Conservation (phyloP, 192 early-diverging fungal species). For the Powellomyces hirtus region DNA sequence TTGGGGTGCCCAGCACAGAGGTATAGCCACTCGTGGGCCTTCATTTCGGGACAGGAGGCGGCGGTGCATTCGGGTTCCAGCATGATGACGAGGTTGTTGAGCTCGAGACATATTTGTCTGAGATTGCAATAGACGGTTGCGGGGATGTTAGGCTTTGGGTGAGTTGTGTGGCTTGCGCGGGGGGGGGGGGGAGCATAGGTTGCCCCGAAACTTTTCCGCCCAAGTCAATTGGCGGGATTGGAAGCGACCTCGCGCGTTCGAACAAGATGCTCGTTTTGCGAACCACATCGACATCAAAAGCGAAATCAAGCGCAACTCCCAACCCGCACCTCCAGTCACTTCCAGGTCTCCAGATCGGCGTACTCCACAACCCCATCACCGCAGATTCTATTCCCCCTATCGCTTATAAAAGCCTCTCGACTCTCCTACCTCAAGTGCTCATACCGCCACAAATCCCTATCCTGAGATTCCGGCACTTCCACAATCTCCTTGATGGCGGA, state of each 20-base stretch:
- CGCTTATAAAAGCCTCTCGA: neutral
- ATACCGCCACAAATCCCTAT: constrained; percentile 76
- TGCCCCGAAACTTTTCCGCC: too few relatives aligned
- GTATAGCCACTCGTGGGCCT: constrained; percentile 86
- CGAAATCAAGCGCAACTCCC: too few relatives aligned
- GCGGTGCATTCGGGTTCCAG: constrained; percentile 76
- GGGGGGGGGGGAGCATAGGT: too few relatives aligned
- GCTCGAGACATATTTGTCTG: constrained; percentile 82
- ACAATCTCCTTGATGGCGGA: constrained; percentile 63
- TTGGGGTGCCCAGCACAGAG: constrained; percentile 87
- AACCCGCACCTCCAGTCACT: too few relatives aligned
- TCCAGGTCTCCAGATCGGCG: too few relatives aligned
- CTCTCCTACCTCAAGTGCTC: constrained; percentile 82
- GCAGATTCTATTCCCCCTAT: too few relatives aligned
- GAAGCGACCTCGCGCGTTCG: too few relatives aligned
- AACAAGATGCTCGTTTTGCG: too few relatives aligned
- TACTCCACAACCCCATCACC: too few relatives aligned
- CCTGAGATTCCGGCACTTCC: constrained; percentile 58
- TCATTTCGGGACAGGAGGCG: constrained; percentile 85
- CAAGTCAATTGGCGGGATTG: too few relatives aligned
- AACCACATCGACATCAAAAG: too few relatives aligned
- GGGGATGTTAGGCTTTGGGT: neutral
- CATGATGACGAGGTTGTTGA: constrained; percentile 71
- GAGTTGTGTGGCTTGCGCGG: too few relatives aligned
- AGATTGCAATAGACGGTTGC: neutral